phyloP scores from a whole-genome alignment of 805 yeast genomes.

The Saccharomyces jurei region DNA sequence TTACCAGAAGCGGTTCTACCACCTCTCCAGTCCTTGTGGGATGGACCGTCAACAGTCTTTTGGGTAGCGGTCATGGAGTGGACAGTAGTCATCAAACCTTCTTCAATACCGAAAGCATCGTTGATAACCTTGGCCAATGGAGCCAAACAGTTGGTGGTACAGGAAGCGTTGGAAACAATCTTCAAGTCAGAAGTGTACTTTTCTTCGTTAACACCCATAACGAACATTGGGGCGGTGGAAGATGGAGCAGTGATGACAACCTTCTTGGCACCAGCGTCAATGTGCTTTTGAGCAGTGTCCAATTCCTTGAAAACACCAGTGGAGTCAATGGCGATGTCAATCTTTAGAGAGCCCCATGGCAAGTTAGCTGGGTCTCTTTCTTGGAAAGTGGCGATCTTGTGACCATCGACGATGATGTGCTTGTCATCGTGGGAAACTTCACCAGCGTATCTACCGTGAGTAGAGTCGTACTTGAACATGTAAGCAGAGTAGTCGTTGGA shows the following conservation, averaged over 20 bases:
- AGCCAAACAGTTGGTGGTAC: constrained; percentile 70
- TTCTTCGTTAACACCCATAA: constrained; percentile 60
- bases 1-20: constrained; percentile 71
- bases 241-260: constrained; percentile 69
- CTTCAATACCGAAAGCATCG: constrained; percentile 60
- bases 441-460: constrained; percentile 58
- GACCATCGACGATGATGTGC: constrained; percentile 46
- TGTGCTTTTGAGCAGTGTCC: constrained; percentile 60
- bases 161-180: constrained; percentile 63
- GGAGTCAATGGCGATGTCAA: constrained; percentile 61
- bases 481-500: constrained; percentile 62
- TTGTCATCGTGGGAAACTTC: constrained; percentile 47
- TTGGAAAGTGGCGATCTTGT: constrained; percentile 43
- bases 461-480: constrained; percentile 70
- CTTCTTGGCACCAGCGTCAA: constrained; percentile 68
- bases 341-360: constrained; percentile 59
- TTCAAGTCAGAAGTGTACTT: constrained; percentile 48
- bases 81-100: constrained; percentile 70
- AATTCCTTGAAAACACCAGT: constrained; percentile 64
- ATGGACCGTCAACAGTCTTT: constrained; percentile 70
- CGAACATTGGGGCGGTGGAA: constrained; percentile 65
- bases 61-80: constrained; percentile 68
- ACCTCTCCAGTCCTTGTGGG: constrained; percentile 77
- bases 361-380: constrained; percentile 61
- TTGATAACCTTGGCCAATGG: constrained; percentile 64